Evolutionary conservation across 805 yeast species (phyloP).

Genomic region (Metschnikowia lochheadii): DNA sequence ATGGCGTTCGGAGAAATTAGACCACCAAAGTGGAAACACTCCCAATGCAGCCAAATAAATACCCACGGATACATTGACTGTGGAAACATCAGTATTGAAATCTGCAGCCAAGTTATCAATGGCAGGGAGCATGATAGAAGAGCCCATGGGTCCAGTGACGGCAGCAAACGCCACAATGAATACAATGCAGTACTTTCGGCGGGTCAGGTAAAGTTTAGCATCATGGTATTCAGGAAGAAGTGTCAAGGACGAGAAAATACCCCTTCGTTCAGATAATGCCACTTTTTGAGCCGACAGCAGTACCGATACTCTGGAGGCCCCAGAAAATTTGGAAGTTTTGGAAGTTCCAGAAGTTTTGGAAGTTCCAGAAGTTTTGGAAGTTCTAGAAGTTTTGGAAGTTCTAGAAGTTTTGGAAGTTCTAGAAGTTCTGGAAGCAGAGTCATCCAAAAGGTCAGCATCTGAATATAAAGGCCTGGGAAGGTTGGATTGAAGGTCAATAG

Average conservation of each 20-base stretch:
- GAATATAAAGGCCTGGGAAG: neutral
- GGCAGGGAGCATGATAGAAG: conserved; percentile 79
- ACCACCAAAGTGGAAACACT: conserved; percentile 86
- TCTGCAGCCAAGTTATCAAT: conserved; percentile 53
- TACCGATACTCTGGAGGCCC: neutral
- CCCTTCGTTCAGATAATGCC: conserved; percentile 45
- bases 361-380: neutral
- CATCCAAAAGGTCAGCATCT: neutral
- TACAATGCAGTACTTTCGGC: conserved; percentile 52
- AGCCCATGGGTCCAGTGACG: conserved; percentile 84
- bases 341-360: too few species aligned
- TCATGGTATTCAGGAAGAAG: conserved; percentile 69
- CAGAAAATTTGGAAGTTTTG: too few species aligned
- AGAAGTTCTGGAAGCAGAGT: neutral
- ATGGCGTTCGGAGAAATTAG: conserved; percentile 65
- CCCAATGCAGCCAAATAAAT: conserved; percentile 71
- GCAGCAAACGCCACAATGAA: conserved; percentile 69
- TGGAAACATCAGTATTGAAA: conserved; percentile 51
- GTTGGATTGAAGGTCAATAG: neutral
- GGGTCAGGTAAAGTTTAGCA: conserved; percentile 57
- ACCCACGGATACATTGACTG: conserved; percentile 78
- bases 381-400: neutral
- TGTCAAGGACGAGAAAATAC: conserved; percentile 49
- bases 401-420: too few species aligned
- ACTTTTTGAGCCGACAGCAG: conserved; percentile 5